These are phyloP conservation scores for Lenwebbia sp. DNA, from an alignment of 345 rosid species.

Conservation along the genomic window DNA sequence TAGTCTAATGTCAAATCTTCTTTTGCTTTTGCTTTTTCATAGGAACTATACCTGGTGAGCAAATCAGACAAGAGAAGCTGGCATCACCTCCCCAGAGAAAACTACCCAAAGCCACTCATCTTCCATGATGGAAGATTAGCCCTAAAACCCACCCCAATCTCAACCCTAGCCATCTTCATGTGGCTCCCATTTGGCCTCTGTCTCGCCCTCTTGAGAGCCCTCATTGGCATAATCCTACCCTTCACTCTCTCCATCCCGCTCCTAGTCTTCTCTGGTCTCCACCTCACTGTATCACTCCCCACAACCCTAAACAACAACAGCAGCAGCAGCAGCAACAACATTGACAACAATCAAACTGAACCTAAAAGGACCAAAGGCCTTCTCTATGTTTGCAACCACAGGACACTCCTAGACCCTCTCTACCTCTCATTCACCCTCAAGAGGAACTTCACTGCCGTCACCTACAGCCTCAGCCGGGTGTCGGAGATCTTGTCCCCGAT, in stretches of 20 bases:
- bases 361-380: conserved; percentile 6
- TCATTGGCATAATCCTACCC: conserved; percentile 33
- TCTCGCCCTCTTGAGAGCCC: conserved; percentile 24
- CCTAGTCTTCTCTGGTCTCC: conserved; percentile 25
- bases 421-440: conserved; percentile 28
- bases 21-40: not conserved
- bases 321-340: not conserved
- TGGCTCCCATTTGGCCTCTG: conserved; percentile 55
- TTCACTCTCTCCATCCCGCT: conserved; percentile 27
- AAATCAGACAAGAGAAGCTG: conserved; percentile 47
- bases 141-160: conserved; percentile 36
- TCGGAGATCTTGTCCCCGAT: conserved; percentile 65
- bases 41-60: conserved; percentile 49
- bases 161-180: conserved; percentile 44
- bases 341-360: not conserved
- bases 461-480: conserved; percentile 58
- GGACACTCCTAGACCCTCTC: conserved; percentile 70
- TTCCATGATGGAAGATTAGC: conserved; percentile 87
- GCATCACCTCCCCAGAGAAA: conserved; percentile 32
- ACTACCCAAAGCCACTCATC: conserved; percentile 49
- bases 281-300: conserved; percentile 10
- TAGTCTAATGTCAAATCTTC: not conserved
- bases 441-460: conserved; percentile 54
- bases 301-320: not conserved
- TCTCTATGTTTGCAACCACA: conserved; percentile 69